Evolutionary conservation across 192 early-diverging fungal genomes (phyloP).

Genomic region (Dimargaris cristalligena): DNA sequence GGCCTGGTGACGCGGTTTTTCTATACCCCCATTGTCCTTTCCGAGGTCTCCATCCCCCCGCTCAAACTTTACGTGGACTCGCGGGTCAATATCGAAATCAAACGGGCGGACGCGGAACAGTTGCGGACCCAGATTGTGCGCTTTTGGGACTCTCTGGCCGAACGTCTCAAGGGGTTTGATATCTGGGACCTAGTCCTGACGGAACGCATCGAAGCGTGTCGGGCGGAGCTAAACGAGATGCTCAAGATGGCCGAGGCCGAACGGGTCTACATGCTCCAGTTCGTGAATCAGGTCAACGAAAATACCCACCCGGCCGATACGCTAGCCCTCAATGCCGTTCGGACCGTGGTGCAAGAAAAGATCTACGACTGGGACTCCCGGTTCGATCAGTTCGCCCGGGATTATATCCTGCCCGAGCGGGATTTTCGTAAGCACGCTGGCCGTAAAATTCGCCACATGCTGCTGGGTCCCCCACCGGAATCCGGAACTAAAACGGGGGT

Average conservation of each 20-base stretch:
- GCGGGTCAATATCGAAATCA: conserved; percentile 21
- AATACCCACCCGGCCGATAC: conserved; percentile 62
- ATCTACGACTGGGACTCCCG: conserved; percentile 71
- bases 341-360: conserved; percentile 58
- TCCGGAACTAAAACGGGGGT: conserved; percentile 1
- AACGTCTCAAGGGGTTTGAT: conserved; percentile 63
- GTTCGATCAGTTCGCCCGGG: conserved; percentile 58
- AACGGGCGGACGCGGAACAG: conserved; percentile 54
- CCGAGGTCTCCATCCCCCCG: conserved; percentile 56
- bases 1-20: conserved; percentile 65
- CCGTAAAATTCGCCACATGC: conserved; percentile 4
- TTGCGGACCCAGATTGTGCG: conserved; percentile 48
- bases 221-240: conserved; percentile 51
- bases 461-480: background rate
- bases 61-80: conserved; percentile 40
- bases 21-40: conserved; percentile 48
- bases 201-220: conserved; percentile 49
- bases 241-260: conserved; percentile 51
- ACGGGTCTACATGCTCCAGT: conserved; percentile 65
- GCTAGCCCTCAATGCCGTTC: conserved; percentile 60
- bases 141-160: conserved; percentile 76
- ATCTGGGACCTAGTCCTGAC: conserved; percentile 53
- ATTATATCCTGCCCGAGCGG: conserved; percentile 67
- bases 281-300: conserved; percentile 67
- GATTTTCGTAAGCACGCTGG: conserved; percentile 34